Evolutionary conservation across 805 yeast genomes (phyloP).

Genomic region (Yamadazyma laniorum): DNA sequence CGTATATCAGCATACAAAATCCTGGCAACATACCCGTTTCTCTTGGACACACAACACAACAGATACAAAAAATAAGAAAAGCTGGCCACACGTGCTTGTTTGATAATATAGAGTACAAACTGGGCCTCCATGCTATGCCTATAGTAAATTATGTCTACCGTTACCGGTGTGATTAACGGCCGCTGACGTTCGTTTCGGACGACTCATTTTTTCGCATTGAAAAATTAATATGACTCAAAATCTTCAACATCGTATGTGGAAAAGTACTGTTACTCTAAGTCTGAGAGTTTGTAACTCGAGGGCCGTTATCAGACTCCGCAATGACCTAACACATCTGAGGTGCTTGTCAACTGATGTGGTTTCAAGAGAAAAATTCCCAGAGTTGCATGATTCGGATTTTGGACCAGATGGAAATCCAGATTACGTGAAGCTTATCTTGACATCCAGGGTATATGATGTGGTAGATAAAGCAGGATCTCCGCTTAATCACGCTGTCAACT

Average conservation of each 20-base stretch:
- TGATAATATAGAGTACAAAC: too few species aligned
- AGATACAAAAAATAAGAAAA: too few species aligned
- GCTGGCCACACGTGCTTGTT: too few species aligned
- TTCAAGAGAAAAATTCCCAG: slow-evolving; percentile 39
- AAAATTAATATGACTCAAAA: slow-evolving; percentile 7
- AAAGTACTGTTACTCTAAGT: neutral
- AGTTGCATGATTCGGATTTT: slow-evolving; percentile 49
- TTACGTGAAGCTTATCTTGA: slow-evolving; percentile 83
- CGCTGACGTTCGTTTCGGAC: neutral
- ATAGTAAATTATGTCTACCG: too few species aligned
- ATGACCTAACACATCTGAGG: neutral
- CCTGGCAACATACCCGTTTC: too few species aligned
- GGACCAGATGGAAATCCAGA: slow-evolving; percentile 73
- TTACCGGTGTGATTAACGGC: neutral
- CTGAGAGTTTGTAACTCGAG: neutral
- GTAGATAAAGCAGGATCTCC: slow-evolving; percentile 80
- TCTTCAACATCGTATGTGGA: slow-evolving; percentile 3
- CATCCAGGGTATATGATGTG: slow-evolving; percentile 93
- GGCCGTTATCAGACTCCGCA: neutral
- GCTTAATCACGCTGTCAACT: slow-evolving; percentile 66
- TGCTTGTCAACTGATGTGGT: neutral
- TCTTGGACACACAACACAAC: too few species aligned
- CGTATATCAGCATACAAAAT: too few species aligned
- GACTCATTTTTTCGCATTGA: slow-evolving; percentile 4
- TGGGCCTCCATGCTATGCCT: too few species aligned